phyloP scores from a whole-genome alignment of 2,329 filamentous ascomycete species.

The Monilinia fructicola region DNA sequence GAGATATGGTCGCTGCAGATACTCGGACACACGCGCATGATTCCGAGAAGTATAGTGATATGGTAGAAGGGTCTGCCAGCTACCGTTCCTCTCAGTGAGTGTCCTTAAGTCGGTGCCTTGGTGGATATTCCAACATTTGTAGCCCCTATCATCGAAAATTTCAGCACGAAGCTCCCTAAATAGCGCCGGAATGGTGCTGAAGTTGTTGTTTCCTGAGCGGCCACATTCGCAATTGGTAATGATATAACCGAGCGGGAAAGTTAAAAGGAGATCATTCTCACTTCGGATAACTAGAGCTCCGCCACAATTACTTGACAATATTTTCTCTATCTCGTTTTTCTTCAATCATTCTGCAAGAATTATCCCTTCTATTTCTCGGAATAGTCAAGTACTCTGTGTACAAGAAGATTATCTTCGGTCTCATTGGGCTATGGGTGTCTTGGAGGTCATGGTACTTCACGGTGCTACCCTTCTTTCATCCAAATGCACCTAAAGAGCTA shows the following conservation, averaged over 20 bases:
- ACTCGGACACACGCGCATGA: too few relatives aligned
- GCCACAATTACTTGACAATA: background rate
- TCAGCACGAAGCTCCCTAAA: too few relatives aligned
- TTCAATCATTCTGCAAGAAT: background rate
- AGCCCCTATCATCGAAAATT: background rate
- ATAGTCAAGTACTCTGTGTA: background rate
- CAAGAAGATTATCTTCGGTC: background rate
- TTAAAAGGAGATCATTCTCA: background rate
- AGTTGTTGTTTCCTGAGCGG: background rate
- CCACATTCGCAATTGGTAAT: background rate
- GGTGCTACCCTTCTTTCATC: background rate
- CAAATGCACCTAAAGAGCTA: background rate
- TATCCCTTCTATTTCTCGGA: background rate
- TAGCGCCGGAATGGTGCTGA: background rate
- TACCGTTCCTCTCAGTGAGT: too few relatives aligned
- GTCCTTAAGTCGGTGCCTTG: too few relatives aligned
- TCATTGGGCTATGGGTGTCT: background rate
- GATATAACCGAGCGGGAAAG: background rate
- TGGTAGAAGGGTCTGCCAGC: too few relatives aligned
- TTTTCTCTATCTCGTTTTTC: background rate
- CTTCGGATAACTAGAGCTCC: background rate
- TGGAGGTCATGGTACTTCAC: background rate
- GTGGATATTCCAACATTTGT: too few relatives aligned
- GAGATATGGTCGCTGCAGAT: too few relatives aligned
- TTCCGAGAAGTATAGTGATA: too few relatives aligned